Evolutionary conservation across 2,329 filamentous ascomycete species (phyloP).

Genomic region (Claviceps arundinis): DNA sequence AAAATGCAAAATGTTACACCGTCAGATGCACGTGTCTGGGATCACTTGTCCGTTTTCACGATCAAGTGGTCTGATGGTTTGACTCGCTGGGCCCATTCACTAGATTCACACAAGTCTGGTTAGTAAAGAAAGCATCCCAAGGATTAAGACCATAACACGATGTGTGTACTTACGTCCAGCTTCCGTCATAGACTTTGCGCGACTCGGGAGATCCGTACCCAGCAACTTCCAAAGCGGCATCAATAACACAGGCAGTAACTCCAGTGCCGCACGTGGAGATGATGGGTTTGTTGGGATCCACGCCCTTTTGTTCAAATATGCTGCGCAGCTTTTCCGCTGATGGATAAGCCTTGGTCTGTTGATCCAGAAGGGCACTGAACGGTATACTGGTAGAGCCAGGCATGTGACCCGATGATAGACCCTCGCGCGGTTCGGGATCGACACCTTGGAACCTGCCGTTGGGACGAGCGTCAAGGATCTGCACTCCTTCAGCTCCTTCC

Average conservation of each 20-base stretch:
- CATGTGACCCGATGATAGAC: conserved; percentile 81
- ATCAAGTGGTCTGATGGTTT: conserved; percentile 49
- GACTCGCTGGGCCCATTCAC: conserved; percentile 56
- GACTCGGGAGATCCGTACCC: conserved; percentile 54
- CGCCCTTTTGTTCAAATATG: conserved; percentile 65
- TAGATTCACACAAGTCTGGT: conserved; percentile 17
- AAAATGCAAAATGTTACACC: neutral
- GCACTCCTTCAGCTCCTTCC: conserved; percentile 69
- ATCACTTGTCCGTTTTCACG: conserved; percentile 30
- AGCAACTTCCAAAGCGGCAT: conserved; percentile 71
- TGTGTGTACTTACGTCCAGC: conserved; percentile 70
- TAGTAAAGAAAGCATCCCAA: conserved; percentile 9
- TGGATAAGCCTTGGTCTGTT: conserved; percentile 67
- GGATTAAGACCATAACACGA: neutral
- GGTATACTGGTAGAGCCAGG: conserved; percentile 77
- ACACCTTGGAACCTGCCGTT: conserved; percentile 68
- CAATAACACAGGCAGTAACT: conserved; percentile 83
- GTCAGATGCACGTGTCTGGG: neutral
- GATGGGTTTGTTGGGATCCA: conserved; percentile 69
- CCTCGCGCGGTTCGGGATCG: conserved; percentile 75
- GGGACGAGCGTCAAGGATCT: conserved; percentile 80
- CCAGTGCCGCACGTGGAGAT: conserved; percentile 86
- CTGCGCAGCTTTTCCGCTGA: conserved; percentile 57
- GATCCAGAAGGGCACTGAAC: conserved; percentile 67
- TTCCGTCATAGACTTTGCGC: conserved; percentile 81